Base-by-base conservation (phyloP, 1,284 basidiomycete genomes). In the Pyrrhoderma noxium region DNA sequence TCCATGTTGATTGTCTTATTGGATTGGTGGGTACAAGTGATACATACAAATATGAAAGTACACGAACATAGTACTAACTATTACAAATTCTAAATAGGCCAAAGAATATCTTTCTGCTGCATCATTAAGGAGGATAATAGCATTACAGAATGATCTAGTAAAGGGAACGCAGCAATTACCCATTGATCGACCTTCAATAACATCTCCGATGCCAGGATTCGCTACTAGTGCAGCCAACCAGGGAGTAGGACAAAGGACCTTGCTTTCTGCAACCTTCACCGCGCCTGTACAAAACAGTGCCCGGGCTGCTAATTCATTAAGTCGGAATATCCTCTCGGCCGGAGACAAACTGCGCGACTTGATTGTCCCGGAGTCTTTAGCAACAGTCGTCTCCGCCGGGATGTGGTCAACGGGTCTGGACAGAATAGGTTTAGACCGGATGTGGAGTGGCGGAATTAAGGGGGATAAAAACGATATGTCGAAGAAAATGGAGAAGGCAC, bases 1-100 rank as follows among this genome's bases (percentile, higher is more conserved):
- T 96, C 79, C 93, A 96, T 68, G 91, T 90, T 7, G 93, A 97
- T 65, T 97, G 93, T 67, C 72, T 96, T 49, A 93, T 97, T 64
- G 79, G 85, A 25, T 73, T 94, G 76, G 93, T 94, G 61, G 65
- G 89, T 71, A 44, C 9, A 31, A 52, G 56, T 36, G 39, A 49
- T 48, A 49, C 23, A 46, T 41, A 14, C 8, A 14, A n/a, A 21
- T 23, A 45, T 13, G 35, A n/a, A 18, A n/a, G n/a, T n/a, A n/a
- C 8, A 23, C 22, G 5, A 39, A 23, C 11, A 4, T 2, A 36
- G 19, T 25, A n/a, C 35, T 31, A 21, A 2, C 35, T 11, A 47
- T 25, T 21, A 31, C 7, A 11, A 51, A 54, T 25, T 52, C 36
- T 56, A 50, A 57, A 41, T 62, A 96, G 93, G 90, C 85, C 25